Evolutionary conservation across 2,329 filamentous ascomycete species (phyloP).

Genomic region (Myotisia sp.): DNA sequence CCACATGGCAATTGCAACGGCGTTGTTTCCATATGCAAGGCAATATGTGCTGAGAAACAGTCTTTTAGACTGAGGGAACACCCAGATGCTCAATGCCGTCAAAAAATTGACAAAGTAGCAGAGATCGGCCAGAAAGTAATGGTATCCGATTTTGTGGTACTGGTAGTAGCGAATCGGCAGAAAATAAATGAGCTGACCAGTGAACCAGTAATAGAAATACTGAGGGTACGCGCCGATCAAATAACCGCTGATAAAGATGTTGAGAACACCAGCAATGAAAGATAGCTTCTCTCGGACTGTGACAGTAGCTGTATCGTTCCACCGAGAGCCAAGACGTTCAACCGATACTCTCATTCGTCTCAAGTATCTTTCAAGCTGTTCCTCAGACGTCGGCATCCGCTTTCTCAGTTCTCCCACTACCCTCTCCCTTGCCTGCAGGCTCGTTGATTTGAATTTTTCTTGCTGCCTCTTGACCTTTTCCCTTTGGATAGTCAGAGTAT

Average conservation of each 20-base stretch:
- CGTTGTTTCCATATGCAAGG: slow-evolving; percentile 89
- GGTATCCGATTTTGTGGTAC: slow-evolving; percentile 81
- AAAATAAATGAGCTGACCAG: slow-evolving; percentile 73
- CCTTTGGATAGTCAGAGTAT: slow-evolving; percentile 64
- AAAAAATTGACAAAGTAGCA: slow-evolving; percentile 97
- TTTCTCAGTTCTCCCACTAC: slow-evolving; percentile 89
- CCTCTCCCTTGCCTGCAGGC: slow-evolving; percentile 66
- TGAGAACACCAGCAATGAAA: slow-evolving; percentile 91
- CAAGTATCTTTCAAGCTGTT: slow-evolving; percentile 82
- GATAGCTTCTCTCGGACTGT: slow-evolving; percentile 85
- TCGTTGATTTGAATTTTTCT: slow-evolving; percentile 61
- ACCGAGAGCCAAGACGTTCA: slow-evolving; percentile 70
- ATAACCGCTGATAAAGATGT: slow-evolving; percentile 94
- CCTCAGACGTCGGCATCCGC: slow-evolving; percentile 71
- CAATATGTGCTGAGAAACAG: slow-evolving; percentile 88
- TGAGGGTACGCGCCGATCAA: slow-evolving; percentile 74
- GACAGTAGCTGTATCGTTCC: slow-evolving; percentile 81
- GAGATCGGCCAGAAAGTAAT: slow-evolving; percentile 93
- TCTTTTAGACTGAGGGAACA: slow-evolving; percentile 78
- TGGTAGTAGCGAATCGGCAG: slow-evolving; percentile 92
- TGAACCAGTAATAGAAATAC: slow-evolving; percentile 89
- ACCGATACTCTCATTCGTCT: slow-evolving; percentile 76
- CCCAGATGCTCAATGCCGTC: slow-evolving; percentile 68
- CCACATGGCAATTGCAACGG: slow-evolving; percentile 97
- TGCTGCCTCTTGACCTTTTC: slow-evolving; percentile 72